Base-by-base conservation (phyloP, 768 basidiomycete genomes). In the Kwoniella sp. region DNA sequence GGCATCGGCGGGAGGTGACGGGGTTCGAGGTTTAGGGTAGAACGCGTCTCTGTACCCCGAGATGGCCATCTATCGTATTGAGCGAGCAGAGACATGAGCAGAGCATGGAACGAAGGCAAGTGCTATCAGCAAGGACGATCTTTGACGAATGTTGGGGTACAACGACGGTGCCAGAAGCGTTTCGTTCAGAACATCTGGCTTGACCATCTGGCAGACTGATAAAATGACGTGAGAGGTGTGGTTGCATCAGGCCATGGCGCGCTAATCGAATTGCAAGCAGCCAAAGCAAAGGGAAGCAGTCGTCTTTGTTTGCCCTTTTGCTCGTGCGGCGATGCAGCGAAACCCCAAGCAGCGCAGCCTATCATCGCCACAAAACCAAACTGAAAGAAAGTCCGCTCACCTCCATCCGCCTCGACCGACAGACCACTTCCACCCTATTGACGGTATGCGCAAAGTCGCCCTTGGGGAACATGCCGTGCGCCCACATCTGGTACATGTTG, bases 401-500 rank as follows among this genome's bases (percentile, higher is more conserved):
- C 81, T 89, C 85, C 88, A 97, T 90, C 15, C 90, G 86, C 56
- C 87, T 87, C 5, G 90, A 88, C 70, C 90, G 90, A 75, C 92
- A 96, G 12, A 96, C 80, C 72, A 89, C 91, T 83, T 99, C 95
- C 11, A 98, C 86, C 11, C 89, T 85, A 31, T 86, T 82, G 4
- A 95, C 87, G 0, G 93, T 95, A 74, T 96, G 93, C 51, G 84
- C 84, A 79, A 98, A 96, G 45, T 89, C 88, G 3, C 86, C 88
- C 74, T 90, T 92, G 4, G 96, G 96, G 76, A 90, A 94, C 84
- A 99, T 84, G 72, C 85, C 86, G 82, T 98, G 96, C 2, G 92
- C 86, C 96, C 96, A 99, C 73, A 93, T 90, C 74, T 93, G 92
- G 77, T 98, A 98, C 37, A 90, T 82, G 67, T 88, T 87, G 60